Conservation (phyloP, 345 rosid species). For the Eucalyptus leucophloia region DNA sequence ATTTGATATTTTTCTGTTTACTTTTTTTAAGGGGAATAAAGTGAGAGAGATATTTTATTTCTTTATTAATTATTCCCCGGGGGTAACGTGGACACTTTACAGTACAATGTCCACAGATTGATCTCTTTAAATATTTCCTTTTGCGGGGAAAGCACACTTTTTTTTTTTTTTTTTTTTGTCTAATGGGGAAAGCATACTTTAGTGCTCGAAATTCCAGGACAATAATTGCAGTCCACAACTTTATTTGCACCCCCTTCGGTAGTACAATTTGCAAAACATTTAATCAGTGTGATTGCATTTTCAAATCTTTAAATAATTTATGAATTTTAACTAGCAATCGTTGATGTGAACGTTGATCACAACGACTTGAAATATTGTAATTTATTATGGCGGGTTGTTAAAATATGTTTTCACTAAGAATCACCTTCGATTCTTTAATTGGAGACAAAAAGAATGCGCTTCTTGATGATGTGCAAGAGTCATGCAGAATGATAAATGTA, state of each 20-base stretch:
- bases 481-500: background rate
- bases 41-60: background rate
- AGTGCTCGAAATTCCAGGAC: background rate
- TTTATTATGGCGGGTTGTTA: no score
- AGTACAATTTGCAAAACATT: background rate
- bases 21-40: background rate
- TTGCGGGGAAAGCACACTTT: background rate
- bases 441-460: background rate
- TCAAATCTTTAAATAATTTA: no score
- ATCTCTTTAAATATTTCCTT: background rate
- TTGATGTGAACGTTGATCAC: accelerated
- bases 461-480: no score
- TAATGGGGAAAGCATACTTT: background rate
- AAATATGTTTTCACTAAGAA: no score
- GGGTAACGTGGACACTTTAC: background rate
- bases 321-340: accelerated
- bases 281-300: background rate
- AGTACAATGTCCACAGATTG: background rate
- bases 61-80: background rate
- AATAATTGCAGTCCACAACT: background rate
- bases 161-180: no score
- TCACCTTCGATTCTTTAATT: background rate
- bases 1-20: background rate
- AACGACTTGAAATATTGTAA: no score
- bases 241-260: background rate